Percentiles rank a stretch among this genome's conserved stretches.
Conservation (phyloP, 1,284 basidiomycete species). For the Athelia sp. region DNA sequence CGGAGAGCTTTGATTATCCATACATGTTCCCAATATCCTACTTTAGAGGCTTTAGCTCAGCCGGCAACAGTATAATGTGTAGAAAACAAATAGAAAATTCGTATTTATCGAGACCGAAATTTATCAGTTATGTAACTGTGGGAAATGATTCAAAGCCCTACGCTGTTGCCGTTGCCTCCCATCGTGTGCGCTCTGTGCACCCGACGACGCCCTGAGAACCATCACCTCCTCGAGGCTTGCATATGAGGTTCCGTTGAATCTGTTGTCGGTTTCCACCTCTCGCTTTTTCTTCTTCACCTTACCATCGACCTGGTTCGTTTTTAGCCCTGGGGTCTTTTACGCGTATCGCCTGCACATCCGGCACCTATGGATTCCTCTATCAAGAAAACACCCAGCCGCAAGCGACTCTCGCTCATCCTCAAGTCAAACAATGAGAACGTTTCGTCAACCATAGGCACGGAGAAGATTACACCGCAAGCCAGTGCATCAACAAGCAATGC, state of each 20-base stretch:
- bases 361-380: too few species aligned
- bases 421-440: conserved; percentile 12
- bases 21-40: background rate
- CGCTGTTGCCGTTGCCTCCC: too few species aligned
- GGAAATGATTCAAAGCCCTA: too few species aligned
- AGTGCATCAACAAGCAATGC: too few species aligned
- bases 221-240: background rate
- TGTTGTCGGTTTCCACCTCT: too few species aligned
- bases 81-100: too few species aligned
- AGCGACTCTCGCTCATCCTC: conserved; percentile 21
- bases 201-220: background rate
- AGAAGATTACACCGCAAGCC: conserved; percentile 2
- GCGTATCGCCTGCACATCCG: background rate
- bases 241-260: background rate
- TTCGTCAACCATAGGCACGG: conserved; percentile 6
- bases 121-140: too few species aligned
- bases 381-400: conserved; percentile 11
- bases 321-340: background rate
- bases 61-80: too few species aligned
- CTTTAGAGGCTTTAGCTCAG: too few species aligned
- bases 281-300: background rate
- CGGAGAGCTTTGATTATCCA: background rate
- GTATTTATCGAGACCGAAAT: too few species aligned
- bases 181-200: too few species aligned
- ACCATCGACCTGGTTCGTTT: too few species aligned